Evolutionary conservation across 306 rosid species (phyloP).

Genomic region (Purshia tridentata): DNA sequence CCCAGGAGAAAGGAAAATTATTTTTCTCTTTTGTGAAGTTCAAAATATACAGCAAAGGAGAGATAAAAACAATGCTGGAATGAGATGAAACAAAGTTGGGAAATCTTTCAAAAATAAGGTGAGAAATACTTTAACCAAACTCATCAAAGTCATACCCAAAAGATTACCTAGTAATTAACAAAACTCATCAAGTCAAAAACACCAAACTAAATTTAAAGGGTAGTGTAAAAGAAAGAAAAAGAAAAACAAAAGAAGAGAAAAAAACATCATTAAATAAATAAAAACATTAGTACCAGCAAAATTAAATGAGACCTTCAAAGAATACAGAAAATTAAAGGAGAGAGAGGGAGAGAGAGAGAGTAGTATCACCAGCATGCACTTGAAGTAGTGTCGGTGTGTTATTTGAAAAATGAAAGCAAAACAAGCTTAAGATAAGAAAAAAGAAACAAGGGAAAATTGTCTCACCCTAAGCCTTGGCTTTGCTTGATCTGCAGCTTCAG

Average conservation of each 20-base stretch:
- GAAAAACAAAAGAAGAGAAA: no score
- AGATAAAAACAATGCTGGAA: not conserved
- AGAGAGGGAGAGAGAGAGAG: not conserved
- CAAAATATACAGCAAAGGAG: not conserved
- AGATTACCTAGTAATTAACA: not conserved
- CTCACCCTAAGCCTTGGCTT: not conserved
- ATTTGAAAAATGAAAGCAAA: not conserved
- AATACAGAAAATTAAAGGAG: not conserved
- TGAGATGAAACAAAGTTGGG: not conserved
- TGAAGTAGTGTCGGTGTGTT: conserved; percentile 33
- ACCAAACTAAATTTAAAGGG: no score
- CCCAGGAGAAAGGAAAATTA: not conserved
- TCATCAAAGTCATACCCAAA: no score
- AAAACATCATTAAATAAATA: not conserved
- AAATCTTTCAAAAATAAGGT: no score
- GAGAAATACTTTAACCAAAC: no score
- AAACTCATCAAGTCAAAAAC: no score
- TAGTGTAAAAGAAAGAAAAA: no score
- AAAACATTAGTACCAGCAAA: not conserved
- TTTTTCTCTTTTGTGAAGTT: not conserved
- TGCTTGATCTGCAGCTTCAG: not conserved
- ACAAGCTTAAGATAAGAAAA: no score
- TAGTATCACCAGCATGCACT: conserved; percentile 13
- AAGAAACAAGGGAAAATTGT: not conserved
- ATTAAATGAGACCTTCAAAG: conserved; percentile 16